Percentiles rank a stretch among this genome's conserved stretches.
Conservation (phyloP, 1,284 basidiomycete species). For the Cryptococcus sp. region DNA sequence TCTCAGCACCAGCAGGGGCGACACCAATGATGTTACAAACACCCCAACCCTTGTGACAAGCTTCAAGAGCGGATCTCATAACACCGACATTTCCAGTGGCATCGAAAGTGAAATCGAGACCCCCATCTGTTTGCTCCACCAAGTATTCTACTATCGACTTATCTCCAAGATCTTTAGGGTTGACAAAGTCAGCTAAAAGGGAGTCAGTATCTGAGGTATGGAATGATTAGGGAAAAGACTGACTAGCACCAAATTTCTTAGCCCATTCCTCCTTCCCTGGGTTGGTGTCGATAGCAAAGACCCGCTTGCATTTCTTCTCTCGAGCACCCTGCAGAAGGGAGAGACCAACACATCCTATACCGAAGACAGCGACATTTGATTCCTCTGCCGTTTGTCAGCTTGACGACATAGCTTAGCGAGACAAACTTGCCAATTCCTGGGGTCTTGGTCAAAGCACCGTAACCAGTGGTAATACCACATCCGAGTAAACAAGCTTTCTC, state of each 20-base stretch:
- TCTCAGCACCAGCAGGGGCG: slow-evolving; percentile 94
- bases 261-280: slow-evolving; percentile 81
- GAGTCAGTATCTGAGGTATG: neutral
- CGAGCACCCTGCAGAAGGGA: slow-evolving; percentile 81
- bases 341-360: slow-evolving; percentile 92
- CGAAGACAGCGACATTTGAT: slow-evolving; percentile 89
- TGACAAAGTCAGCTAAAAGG: slow-evolving; percentile 71
- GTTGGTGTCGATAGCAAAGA: slow-evolving; percentile 94
- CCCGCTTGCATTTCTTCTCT: slow-evolving; percentile 71
- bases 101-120: slow-evolving; percentile 96
- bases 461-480: slow-evolving; percentile 94
- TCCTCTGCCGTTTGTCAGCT: slow-evolving; percentile 54
- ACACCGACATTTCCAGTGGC: slow-evolving; percentile 92
- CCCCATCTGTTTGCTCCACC: slow-evolving; percentile 91
- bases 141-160: slow-evolving; percentile 83
- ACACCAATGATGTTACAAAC: slow-evolving; percentile 92
- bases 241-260: slow-evolving; percentile 84
- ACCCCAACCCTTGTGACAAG: slow-evolving; percentile 99
- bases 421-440: slow-evolving; percentile 43
- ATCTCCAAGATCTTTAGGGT: slow-evolving; percentile 72
- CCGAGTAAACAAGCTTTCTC: slow-evolving; percentile 93
- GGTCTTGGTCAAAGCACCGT: slow-evolving; percentile 53
- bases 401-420: neutral
- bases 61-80: slow-evolving; percentile 92
- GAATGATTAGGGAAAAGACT: slow-evolving; percentile 6